A percentile compares a stretch with the other conserved stretches of the same genome.
Evolutionary conservation across 768 basidiomycete genomes (phyloP).

Genomic region (Amanita pseudoporphyria): DNA sequence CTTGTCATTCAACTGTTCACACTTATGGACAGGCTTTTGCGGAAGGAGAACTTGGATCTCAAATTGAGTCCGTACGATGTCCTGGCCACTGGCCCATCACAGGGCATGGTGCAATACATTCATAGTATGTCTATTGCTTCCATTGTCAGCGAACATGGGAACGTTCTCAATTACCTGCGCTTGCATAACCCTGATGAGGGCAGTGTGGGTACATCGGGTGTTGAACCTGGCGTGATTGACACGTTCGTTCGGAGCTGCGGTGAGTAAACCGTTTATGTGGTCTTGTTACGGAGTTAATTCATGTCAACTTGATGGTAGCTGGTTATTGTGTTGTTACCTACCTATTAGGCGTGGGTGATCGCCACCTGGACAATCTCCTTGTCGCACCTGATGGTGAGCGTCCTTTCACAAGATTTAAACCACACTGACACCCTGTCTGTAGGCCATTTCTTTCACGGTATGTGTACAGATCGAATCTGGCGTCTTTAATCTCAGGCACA

Average conservation of each 20-base stretch:
- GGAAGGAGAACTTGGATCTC: slow-evolving; percentile 93
- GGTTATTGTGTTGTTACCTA: slow-evolving; percentile 98
- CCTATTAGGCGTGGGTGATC: slow-evolving; percentile 91
- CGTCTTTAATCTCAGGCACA: slow-evolving; percentile 8
- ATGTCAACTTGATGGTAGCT: slow-evolving; percentile 37
- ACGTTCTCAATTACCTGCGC: slow-evolving; percentile 79
- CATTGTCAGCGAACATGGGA: slow-evolving; percentile 88
- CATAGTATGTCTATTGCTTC: slow-evolving; percentile 93
- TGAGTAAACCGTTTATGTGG: slow-evolving; percentile 24
- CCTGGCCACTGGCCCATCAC: slow-evolving; percentile 80
- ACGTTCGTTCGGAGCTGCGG: slow-evolving; percentile 97
- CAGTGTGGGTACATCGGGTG: slow-evolving; percentile 88
- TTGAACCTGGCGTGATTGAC: slow-evolving; percentile 91
- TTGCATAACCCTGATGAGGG: slow-evolving; percentile 88
- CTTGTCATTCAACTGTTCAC: slow-evolving; percentile 98
- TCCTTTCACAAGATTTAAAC: background rate
- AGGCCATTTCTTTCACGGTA: slow-evolving; percentile 97
- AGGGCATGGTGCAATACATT: slow-evolving; percentile 96
- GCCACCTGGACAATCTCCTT: slow-evolving; percentile 92
- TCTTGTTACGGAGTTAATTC: background rate
- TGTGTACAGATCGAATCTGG: slow-evolving; percentile 10
- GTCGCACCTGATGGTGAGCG: slow-evolving; percentile 78
- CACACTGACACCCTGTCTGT: slow-evolving; percentile 1
- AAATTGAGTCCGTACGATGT: slow-evolving; percentile 90
- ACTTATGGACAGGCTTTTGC: slow-evolving; percentile 87